Evolutionary conservation across 345 rosid species (phyloP), one percentile per base, ranked within the genome.

Genomic region (Citrus maxima): DNA sequence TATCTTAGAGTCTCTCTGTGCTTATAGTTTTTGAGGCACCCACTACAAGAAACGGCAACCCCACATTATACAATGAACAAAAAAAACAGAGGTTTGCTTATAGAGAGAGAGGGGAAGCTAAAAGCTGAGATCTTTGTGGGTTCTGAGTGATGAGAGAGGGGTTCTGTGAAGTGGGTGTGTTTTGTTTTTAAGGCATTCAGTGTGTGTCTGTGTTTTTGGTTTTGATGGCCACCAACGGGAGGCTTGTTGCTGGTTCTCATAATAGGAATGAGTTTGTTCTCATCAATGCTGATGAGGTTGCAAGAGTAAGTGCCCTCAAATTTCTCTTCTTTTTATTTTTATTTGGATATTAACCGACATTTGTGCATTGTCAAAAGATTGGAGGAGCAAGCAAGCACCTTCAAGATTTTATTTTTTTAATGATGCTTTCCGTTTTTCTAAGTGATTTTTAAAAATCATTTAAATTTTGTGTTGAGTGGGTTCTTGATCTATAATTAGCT

Each of bases 201-300:
- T 18, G 67, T 16, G 37, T 25, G 58, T 27, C 35, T 2, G 7
- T 49, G 51, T 18, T 58, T 27, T 70, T 64, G 16, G 25, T 46
- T 46, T 70, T 72, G 28, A 93, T 92, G 98, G 88, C 87, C 67
- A 83, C 98, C 59, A 87, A 88, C 75, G 97, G 94, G 49, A 84
- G 97, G 58, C 95, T 94, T 19, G 78, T 94, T 68, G 97, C 98
- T n/a, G 98, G 98, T 83, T 94, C 98, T 80, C 98, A 94, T 80
- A 92, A 90, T 37, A 85, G 98, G 81, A 94, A 94, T 61, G 98
- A 94, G 97, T 90, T 94, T 79, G 82, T 94, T 66, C 88, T 94
- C 70, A 93, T 93, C 81, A 90, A 90, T 84, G 95, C 93, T 32
- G 98, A 93, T 74, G 98, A 90, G 58, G 81, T 81, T 79, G 89